Conservation (phyloP, 768 basidiomycete genomes). For the Termitomyces sp. region DNA sequence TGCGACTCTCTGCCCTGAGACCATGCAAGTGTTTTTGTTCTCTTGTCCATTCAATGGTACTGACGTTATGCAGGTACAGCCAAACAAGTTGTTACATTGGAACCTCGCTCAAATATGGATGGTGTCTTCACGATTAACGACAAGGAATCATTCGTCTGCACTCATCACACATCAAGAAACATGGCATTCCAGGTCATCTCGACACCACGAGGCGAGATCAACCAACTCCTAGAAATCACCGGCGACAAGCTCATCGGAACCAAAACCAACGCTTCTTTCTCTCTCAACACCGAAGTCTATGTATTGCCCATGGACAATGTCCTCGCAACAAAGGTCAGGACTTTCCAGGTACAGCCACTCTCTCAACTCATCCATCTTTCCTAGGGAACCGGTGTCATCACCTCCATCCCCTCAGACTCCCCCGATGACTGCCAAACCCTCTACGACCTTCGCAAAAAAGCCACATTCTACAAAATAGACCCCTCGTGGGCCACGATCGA, state of each 20-base stretch:
- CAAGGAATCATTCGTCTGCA: constrained; percentile 85
- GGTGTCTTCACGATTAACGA: constrained; percentile 84
- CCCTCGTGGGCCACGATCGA: too few species aligned
- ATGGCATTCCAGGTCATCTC: constrained; percentile 94
- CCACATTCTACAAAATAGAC: too few species aligned
- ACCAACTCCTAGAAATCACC: constrained; percentile 72
- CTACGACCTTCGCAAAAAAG: too few species aligned
- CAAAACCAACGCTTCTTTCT: too few species aligned
- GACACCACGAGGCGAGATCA: constrained; percentile 63
- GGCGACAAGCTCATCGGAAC: constrained; percentile 83
- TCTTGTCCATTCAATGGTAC: constrained; percentile 2
- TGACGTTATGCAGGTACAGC: constrained; percentile 65
- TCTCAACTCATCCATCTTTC: neutral
- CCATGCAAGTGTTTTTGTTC: constrained; percentile 54
- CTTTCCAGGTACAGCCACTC: neutral
- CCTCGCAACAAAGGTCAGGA: constrained; percentile 75
- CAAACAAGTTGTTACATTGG: constrained; percentile 98
- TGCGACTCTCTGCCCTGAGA: too few species aligned
- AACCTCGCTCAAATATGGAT: constrained; percentile 87
- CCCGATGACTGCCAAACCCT: too few species aligned
- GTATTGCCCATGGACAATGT: too few species aligned
- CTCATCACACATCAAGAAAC: constrained; percentile 88
- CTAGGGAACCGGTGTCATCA: constrained; percentile 94
- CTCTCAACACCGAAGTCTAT: too few species aligned
- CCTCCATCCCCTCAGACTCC: too few species aligned